Evolutionary conservation across 176 grass and related monocot genomes (phyloP).

Genomic region (Urochloa ruziziensis): DNA sequence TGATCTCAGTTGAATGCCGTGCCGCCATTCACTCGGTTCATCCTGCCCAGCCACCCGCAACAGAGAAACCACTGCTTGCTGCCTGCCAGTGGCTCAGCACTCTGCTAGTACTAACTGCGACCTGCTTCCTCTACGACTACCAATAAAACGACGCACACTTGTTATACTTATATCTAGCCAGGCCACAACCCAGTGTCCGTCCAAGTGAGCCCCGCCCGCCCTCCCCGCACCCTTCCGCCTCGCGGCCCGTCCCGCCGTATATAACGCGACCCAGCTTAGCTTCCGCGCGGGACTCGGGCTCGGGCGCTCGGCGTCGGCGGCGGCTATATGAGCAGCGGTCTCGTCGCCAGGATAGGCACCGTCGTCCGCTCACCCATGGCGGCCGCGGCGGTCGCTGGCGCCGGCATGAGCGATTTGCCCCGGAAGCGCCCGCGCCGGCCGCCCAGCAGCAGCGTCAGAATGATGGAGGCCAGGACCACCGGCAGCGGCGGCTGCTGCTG

Average conservation of each 20-base stretch:
- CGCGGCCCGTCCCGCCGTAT: not conserved
- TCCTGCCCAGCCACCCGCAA: not conserved
- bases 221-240: not conserved
- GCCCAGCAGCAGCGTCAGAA: not conserved
- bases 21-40: not conserved
- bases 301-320: not conserved
- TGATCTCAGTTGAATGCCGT: not conserved
- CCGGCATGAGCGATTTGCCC: not conserved
- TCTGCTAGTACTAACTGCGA: not conserved
- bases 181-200: not conserved
- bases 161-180: not conserved
- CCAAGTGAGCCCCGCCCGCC: not conserved
- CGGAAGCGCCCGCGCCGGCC: conserved; percentile 12
- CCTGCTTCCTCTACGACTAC: not conserved
- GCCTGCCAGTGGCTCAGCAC: not conserved
- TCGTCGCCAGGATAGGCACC: conserved; percentile 13
- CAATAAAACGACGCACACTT: not conserved
- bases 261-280: not conserved
- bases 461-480: conserved; percentile 18
- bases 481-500: not conserved
- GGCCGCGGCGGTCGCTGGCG: conserved; percentile 25
- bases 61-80: not conserved
- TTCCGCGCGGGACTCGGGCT: not conserved
- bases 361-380: conserved; percentile 38
- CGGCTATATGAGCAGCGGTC: conserved; percentile 45